Evolutionary conservation across 345 rosid species (phyloP), one percentile per base, ranked within the genome.

Genomic region (Xanthoceras sorbifolium): DNA sequence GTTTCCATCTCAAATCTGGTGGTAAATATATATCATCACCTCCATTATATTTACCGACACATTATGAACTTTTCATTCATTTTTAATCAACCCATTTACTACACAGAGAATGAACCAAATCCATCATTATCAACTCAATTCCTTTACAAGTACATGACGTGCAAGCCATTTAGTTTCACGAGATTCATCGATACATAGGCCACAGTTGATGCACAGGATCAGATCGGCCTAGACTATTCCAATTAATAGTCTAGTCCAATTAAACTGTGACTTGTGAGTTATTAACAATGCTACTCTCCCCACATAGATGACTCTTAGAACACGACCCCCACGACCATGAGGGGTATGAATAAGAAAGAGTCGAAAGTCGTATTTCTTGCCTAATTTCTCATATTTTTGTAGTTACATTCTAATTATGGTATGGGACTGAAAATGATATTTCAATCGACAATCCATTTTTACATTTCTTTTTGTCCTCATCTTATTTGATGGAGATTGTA

Each of bases 11-110:
- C 60, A 54, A 54, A 54, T 20, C 62, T 57, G 62, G 62, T 57
- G 62, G 62, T 57, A 57, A 57, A 57, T 15, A 57, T 57, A 57
- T 15, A 57, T 57, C 28, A 57, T 57, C 62, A 22, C 62, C 62
- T 57, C 62, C 62, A 57, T 57, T 57, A 20, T 28, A 57, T 57
- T 57, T 57, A 57, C 55, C 55, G 5, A 4, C 15, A 17, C 17
- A 11, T 50, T 17, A 50, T 50, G 6, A 48, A 50, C n/a, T 50
- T n/a, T 50, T 18, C 55, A 50, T 50, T 50, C n/a, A 15, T 11
- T 46, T 5, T 46, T 20, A 54, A 20, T 7, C 46, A 5, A 57
- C 62, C 20, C 6, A 12, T 54, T 54, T 22, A 54, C 26, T 17
- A 17, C 22, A 14, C 57, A 17, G 15, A 50, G 0, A 50, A 5